A percentile compares a stretch with the other conserved stretches of the same genome.
Conservation (phyloP, 495 filamentous ascomycete species). For the Entonaema liquescens region DNA sequence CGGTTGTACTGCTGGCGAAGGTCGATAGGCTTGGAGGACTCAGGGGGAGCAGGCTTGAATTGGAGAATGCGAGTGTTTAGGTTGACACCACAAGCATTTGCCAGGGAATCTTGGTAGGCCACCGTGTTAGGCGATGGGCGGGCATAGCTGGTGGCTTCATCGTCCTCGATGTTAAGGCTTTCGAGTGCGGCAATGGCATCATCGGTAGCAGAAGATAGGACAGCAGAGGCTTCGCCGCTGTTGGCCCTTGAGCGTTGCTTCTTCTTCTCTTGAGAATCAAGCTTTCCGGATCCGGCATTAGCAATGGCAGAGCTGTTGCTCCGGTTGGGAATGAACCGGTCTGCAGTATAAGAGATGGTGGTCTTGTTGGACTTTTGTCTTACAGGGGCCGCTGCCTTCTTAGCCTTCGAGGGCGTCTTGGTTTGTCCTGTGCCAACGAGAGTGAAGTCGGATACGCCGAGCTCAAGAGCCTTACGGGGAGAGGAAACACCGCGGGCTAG, state of each 20-base stretch:
- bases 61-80: conserved; percentile 96
- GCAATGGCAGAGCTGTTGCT: conserved; percentile 86
- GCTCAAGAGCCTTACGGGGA: conserved; percentile 82
- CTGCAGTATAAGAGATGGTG: conserved; percentile 82
- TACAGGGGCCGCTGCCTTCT: conserved; percentile 61
- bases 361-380: conserved; percentile 79
- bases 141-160: conserved; percentile 65
- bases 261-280: conserved; percentile 70
- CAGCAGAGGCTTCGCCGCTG: conserved; percentile 69
- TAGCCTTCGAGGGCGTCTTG: conserved; percentile 75
- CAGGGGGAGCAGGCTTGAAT: conserved; percentile 96
- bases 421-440: conserved; percentile 79
- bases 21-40: conserved; percentile 97
- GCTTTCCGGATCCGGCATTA: conserved; percentile 82
- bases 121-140: conserved; percentile 85
- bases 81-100: conserved; percentile 89
- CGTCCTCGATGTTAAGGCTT: conserved; percentile 70
- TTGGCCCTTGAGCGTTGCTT: conserved; percentile 74
- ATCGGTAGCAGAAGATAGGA: conserved; percentile 77
- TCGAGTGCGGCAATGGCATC: conserved; percentile 82
- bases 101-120: conserved; percentile 92
- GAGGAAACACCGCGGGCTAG: conserved; percentile 75
- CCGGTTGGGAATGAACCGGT: conserved; percentile 96
- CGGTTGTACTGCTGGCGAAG: conserved; percentile 98
- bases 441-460: conserved; percentile 92